Evolutionary conservation across 192 early-diverging fungal genomes (phyloP), one percentile per base, ranked within the genome.

Genomic region (Coemansia sp.): DNA sequence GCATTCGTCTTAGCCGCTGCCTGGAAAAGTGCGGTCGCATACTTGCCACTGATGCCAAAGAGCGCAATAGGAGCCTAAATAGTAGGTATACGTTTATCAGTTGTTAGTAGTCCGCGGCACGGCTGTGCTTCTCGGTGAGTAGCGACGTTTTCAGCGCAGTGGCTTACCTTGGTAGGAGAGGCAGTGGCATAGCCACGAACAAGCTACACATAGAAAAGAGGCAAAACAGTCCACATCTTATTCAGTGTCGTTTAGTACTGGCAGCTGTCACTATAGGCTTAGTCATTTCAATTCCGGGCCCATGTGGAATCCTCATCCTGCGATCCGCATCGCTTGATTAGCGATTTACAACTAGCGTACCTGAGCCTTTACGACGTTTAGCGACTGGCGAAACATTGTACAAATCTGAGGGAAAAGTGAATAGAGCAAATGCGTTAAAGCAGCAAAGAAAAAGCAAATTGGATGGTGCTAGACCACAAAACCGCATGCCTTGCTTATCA

Each of bases 21-120:
- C 57, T 91, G 84, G 88, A 90, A 99, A 59, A 99, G 88, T 46
- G 96, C 96, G 14, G 95, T 96, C 53, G 96, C 95, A 79, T 99
- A 99, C 71, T 95, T 92, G 71, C 96, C 96, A 42, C 96, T 93
- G 77, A 99, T 91, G 57, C 95, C 94, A 86, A 92, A 89, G 55
- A 99, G 86, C 46, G 88, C 84, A 34, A 94, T 58, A 20, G 94
- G 94, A 48, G 88, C 86, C 92, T 96, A 78, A 6, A 16, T 59
- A 26, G 13, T 10, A 62, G 35, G 24, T 0, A 40, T 18, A 9
- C 18, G 21, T 36, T 20, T 13, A 39, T 0, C 23, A 16, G 35
- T 16, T 28, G 37, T 42, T 60, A 43, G 38, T 60, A 37, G 0
- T 3, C 50, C 20, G n/a, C 28, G 4, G 13, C 23, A 13, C 28